phyloP scores from a whole-genome alignment of 441 rosid species.

The Pelargonium australe region DNA sequence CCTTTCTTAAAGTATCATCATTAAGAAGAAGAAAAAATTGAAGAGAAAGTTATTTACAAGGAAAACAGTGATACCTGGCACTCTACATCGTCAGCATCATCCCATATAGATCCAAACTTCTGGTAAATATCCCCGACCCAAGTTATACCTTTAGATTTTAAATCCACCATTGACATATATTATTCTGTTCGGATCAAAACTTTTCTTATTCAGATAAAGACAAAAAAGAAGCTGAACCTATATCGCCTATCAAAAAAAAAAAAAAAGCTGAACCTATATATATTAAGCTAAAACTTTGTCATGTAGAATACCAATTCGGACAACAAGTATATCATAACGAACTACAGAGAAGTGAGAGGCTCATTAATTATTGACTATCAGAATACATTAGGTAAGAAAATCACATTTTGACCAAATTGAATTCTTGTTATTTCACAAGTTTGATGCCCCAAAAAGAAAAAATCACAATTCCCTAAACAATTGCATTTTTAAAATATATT shows the following conservation, averaged over 20 bases:
- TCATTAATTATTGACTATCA: neutral
- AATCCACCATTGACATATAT: slow-evolving; percentile 29
- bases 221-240: neutral
- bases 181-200: slow-evolving; percentile 5
- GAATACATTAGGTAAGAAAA: neutral
- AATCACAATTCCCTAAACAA: neutral
- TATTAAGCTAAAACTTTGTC: neutral
- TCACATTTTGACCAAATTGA: no score
- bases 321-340: neutral
- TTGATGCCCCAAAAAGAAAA: neutral
- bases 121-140: slow-evolving; percentile 64
- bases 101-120: slow-evolving; percentile 63
- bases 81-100: slow-evolving; percentile 43
- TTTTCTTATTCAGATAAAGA: slow-evolving; percentile 2
- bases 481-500: neutral
- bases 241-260: no score
- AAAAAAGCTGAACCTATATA: no score
- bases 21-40: no score
- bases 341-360: neutral
- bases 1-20: no score
- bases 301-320: slow-evolving; percentile 11
- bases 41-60: no score
- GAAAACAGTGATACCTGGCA: slow-evolving; percentile 30
- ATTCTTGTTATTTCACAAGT: neutral
- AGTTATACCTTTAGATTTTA: slow-evolving; percentile 40